A percentile compares a stretch with the other conserved stretches of the same genome.
Evolutionary conservation across 1,139 yeast genomes (phyloP).

Genomic region (Meyerozyma elateridarum): DNA sequence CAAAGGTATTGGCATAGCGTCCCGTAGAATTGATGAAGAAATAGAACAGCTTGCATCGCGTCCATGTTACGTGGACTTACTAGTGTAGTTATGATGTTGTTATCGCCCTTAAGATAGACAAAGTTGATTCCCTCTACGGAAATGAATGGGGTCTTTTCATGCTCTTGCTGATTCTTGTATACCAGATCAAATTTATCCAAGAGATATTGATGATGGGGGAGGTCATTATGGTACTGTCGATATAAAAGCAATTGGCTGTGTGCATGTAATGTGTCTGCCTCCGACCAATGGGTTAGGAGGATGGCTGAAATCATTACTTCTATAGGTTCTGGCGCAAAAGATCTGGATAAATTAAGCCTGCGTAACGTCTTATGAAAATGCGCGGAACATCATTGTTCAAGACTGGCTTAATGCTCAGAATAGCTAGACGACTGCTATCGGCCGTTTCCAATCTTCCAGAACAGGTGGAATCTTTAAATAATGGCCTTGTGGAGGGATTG

Average conservation of each 20-base stretch:
- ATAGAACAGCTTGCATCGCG: constrained; percentile 40
- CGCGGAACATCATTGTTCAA: too few species aligned
- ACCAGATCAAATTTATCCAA: constrained; percentile 24
- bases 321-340: too few species aligned
- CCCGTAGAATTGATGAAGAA: constrained; percentile 29
- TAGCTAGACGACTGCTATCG: too few species aligned
- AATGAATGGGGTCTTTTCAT: constrained; percentile 30
- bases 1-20: constrained; percentile 30
- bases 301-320: constrained; percentile 43
- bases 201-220: constrained; percentile 24
- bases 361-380: too few species aligned
- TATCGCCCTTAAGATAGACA: constrained; percentile 25
- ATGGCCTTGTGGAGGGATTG: not conserved
- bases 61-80: constrained; percentile 30
- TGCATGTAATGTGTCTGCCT: constrained; percentile 23
- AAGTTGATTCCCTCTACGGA: constrained; percentile 26
- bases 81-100: constrained; percentile 29
- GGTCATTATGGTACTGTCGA: constrained; percentile 31
- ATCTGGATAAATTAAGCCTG: too few species aligned
- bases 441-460: not conserved
- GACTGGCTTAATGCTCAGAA: constrained; percentile 2
- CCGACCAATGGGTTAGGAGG: constrained; percentile 35
- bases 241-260: constrained; percentile 33
- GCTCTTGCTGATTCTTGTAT: constrained; percentile 18
- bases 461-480: not conserved